Conservation (phyloP, 768 basidiomycete genomes). For the Neoboletus subvelutipes region DNA sequence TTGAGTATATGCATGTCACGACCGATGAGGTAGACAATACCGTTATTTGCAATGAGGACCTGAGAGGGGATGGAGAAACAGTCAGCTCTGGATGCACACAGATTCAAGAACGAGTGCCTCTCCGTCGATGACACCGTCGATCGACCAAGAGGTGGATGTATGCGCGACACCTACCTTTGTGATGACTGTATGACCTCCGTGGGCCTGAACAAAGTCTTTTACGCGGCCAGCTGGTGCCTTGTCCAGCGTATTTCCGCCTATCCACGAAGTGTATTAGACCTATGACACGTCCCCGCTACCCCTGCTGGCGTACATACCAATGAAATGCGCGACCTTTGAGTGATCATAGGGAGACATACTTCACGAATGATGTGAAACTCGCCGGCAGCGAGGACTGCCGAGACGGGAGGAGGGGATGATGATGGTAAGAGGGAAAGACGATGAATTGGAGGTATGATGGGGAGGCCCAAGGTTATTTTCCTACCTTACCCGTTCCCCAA, state of each 20-base stretch:
- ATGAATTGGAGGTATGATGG: constrained; percentile 8
- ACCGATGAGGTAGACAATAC: constrained; percentile 38
- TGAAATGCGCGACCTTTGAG: constrained; percentile 61
- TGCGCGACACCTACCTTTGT: constrained; percentile 70
- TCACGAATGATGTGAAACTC: constrained; percentile 6
- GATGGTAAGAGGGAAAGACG: constrained; percentile 21
- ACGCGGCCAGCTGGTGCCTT: constrained; percentile 77
- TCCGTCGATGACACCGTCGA: constrained; percentile 1
- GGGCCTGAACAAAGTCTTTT: constrained; percentile 83
- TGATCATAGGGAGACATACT: constrained; percentile 48
- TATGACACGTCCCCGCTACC: constrained; percentile 6
- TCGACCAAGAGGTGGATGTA: constrained; percentile 15
- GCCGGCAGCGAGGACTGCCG: constrained; percentile 6
- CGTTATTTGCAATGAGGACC: constrained; percentile 99
- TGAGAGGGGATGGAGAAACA: constrained; percentile 28
- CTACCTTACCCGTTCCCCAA: constrained; percentile 26
- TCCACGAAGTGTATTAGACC: constrained; percentile 7
- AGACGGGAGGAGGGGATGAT: constrained; percentile 9
- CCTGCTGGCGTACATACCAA: constrained; percentile 41
- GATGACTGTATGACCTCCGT: constrained; percentile 98
- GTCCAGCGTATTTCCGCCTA: constrained; percentile 92
- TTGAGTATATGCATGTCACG: constrained; percentile 23
- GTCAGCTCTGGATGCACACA: constrained; percentile 9
- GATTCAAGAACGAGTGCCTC: not conserved
- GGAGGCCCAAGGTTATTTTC: constrained; percentile 19